Conservation (phyloP, 2,329 filamentous ascomycete genomes). For the Xylaria sp. region DNA sequence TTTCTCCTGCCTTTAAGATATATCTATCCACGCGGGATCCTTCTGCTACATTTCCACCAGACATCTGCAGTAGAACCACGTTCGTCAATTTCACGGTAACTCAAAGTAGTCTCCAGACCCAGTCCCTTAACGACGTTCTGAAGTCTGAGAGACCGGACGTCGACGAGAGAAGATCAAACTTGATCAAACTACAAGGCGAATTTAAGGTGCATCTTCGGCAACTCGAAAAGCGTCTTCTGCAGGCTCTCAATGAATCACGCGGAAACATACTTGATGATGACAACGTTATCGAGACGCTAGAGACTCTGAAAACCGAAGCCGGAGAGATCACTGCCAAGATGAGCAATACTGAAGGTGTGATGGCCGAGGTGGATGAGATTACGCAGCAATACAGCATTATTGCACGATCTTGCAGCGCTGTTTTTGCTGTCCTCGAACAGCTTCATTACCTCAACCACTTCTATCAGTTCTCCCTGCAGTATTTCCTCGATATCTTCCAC, state of each 20-base stretch:
- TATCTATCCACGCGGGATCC: conserved; percentile 96
- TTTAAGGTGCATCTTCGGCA: conserved; percentile 98
- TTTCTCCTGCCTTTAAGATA: conserved; percentile 93
- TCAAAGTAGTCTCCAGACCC: conserved; percentile 96
- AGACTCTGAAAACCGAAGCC: conserved; percentile 97
- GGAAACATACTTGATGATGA: conserved; percentile 99
- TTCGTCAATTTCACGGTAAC: conserved; percentile 99
- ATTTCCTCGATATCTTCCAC: conserved; percentile 98
- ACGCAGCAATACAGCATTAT: conserved; percentile 94
- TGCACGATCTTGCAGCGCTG: conserved; percentile 92
- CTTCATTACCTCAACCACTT: conserved; percentile 98
- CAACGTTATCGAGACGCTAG: conserved; percentile 95
- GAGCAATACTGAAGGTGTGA: conserved; percentile 93
- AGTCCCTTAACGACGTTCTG: conserved; percentile 95
- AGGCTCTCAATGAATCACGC: conserved; percentile 94
- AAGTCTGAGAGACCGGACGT: conserved; percentile 98
- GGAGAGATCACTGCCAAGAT: conserved; percentile 97
- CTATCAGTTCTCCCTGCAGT: conserved; percentile 98
- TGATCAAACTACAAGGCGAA: conserved; percentile 98
- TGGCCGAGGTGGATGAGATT: conserved; percentile 96
- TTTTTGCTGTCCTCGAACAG: conserved; percentile 96
- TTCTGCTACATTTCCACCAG: conserved; percentile 91
- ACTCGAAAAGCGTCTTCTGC: conserved; percentile 89
- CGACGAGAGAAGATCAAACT: conserved; percentile 92
- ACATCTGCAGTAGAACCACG: conserved; percentile 96